Evolutionary conservation across 2,329 filamentous ascomycete genomes (phyloP).

Genomic region (Pestalotiopsis sp.): DNA sequence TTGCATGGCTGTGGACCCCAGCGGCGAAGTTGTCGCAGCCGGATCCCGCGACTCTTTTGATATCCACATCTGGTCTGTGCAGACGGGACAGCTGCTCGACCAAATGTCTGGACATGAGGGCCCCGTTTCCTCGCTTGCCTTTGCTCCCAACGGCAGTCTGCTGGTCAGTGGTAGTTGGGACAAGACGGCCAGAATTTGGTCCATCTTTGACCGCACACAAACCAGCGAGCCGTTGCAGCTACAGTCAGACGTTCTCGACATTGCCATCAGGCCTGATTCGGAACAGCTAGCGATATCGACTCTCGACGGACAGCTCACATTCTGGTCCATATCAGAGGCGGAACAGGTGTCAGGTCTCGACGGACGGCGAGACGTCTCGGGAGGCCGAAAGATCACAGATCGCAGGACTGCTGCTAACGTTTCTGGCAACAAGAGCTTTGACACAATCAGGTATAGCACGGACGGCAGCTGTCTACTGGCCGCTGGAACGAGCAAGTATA

Average conservation of each 20-base stretch:
- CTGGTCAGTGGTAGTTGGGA: slow-evolving; percentile 97
- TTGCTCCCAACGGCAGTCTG: slow-evolving; percentile 82
- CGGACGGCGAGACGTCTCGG: slow-evolving; percentile 88
- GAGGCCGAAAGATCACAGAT: slow-evolving; percentile 86
- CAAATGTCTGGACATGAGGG: slow-evolving; percentile 91
- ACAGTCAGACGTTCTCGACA: slow-evolving; percentile 85
- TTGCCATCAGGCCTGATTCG: slow-evolving; percentile 88
- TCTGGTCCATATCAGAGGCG: slow-evolving; percentile 91
- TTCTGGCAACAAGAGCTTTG: slow-evolving; percentile 87
- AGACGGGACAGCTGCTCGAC: slow-evolving; percentile 93
- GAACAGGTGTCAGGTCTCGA: slow-evolving; percentile 86
- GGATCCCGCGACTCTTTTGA: slow-evolving; percentile 96
- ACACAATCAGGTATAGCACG: slow-evolving; percentile 84
- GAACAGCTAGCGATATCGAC: slow-evolving; percentile 90
- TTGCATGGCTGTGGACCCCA: slow-evolving; percentile 93
- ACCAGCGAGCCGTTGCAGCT: slow-evolving; percentile 93
- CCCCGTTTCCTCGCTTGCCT: slow-evolving; percentile 84
- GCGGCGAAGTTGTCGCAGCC: slow-evolving; percentile 93
- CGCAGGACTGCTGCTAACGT: slow-evolving; percentile 90
- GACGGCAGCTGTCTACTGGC: slow-evolving; percentile 91
- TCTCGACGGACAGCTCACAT: slow-evolving; percentile 89
- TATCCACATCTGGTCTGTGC: slow-evolving; percentile 97
- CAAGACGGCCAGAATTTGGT: slow-evolving; percentile 93
- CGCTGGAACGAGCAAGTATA: slow-evolving; percentile 96
- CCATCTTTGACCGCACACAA: slow-evolving; percentile 89